These are phyloP conservation scores for Tetracentron sinense DNA, from an alignment of 164 flowering plant species.

Conservation along the genomic window DNA sequence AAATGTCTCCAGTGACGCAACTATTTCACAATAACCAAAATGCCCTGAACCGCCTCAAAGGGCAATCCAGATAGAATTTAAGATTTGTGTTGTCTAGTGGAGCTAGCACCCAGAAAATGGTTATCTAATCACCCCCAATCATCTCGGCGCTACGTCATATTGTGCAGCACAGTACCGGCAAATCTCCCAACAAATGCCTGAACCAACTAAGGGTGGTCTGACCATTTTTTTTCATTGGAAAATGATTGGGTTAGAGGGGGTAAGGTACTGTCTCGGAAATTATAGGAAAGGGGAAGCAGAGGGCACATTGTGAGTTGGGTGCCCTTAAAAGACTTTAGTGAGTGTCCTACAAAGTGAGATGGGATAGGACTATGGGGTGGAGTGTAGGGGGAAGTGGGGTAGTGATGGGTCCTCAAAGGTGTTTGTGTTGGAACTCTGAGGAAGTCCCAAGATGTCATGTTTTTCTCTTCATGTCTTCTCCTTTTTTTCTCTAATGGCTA, in stretches of 20 bases:
- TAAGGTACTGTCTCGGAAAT: background rate
- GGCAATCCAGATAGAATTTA: background rate
- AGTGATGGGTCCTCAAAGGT: conserved; percentile 1
- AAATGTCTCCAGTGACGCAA: too few species aligned
- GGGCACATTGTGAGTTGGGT: conserved; percentile 9
- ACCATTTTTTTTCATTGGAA: background rate
- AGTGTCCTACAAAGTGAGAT: conserved; percentile 11
- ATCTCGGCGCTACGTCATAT: background rate
- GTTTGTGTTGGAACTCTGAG: background rate
- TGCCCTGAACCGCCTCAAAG: too few species aligned
- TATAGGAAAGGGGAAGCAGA: background rate
- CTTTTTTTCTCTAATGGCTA: background rate
- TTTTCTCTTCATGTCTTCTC: background rate
- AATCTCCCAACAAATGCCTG: background rate
- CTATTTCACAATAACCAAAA: too few species aligned
- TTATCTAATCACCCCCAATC: background rate
- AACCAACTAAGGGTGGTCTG: background rate
- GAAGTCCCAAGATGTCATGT: background rate
- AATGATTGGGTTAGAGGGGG: background rate
- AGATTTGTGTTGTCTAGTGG: background rate
- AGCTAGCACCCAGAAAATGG: conserved; percentile 7
- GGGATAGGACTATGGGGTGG: background rate
- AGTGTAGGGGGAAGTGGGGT: background rate
- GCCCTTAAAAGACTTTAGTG: background rate
- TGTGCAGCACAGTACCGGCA: background rate